Conservation (phyloP, 2,329 filamentous ascomycete genomes). For the Colletotrichum sp. region DNA sequence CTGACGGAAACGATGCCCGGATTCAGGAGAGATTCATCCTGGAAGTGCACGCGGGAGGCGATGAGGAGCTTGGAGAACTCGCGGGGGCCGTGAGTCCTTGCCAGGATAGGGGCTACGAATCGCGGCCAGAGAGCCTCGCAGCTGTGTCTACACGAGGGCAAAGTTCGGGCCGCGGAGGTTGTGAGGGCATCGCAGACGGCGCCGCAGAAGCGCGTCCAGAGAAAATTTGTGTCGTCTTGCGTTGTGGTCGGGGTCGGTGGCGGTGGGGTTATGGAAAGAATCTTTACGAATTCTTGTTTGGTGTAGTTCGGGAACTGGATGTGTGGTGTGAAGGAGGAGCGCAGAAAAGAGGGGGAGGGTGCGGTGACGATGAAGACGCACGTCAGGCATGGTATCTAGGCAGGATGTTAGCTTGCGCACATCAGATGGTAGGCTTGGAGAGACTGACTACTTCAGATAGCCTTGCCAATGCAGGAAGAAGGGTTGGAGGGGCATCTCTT, state of each 20-base stretch:
- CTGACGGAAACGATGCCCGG: slow-evolving; percentile 59
- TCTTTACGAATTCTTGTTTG: slow-evolving; percentile 77
- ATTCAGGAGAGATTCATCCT: slow-evolving; percentile 72
- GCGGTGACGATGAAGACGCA: slow-evolving; percentile 78
- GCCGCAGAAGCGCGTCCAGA: slow-evolving; percentile 81
- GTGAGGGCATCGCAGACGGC: slow-evolving; percentile 88
- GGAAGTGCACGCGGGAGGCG: slow-evolving; percentile 69
- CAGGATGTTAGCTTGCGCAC: neutral
- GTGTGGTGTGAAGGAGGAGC: slow-evolving; percentile 68
- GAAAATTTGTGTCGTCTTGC: slow-evolving; percentile 61
- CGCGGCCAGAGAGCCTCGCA: slow-evolving; percentile 81
- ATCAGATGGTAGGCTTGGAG: slow-evolving; percentile 11
- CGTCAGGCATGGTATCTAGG: slow-evolving; percentile 77
- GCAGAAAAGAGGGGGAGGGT: slow-evolving; percentile 71
- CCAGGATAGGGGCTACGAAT: slow-evolving; percentile 79
- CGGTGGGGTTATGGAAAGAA: slow-evolving; percentile 65
- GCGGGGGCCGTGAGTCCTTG: slow-evolving; percentile 73
- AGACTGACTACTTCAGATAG: slow-evolving; percentile 76
- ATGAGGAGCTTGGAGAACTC: slow-evolving; percentile 88
- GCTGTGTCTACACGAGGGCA: slow-evolving; percentile 72
- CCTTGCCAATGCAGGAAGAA: slow-evolving; percentile 81
- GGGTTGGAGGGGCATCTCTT: slow-evolving; percentile 76
- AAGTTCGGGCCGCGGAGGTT: slow-evolving; percentile 78
- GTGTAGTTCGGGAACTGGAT: slow-evolving; percentile 85
- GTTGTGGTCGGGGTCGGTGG: slow-evolving; percentile 53